These are phyloP conservation scores for Excoecaria cochinchinensis DNA, from an alignment of 345 rosid species.

Conservation along the genomic window DNA sequence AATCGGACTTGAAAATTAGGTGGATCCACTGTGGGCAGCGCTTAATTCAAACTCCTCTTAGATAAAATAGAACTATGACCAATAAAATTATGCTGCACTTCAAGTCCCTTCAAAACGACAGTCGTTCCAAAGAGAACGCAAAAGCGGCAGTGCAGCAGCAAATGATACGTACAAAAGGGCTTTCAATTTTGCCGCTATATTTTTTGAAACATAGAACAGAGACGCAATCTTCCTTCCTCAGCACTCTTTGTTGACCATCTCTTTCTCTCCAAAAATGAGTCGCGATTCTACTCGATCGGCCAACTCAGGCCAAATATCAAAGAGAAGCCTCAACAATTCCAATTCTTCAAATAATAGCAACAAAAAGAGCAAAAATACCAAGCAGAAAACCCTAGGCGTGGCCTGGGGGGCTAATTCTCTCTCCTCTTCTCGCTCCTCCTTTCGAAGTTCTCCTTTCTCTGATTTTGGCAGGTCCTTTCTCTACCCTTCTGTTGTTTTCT, in stretches of 20 bases:
- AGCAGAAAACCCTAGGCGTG: constrained; percentile 89
- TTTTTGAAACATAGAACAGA: constrained; percentile 9
- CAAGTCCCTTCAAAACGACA: not conserved
- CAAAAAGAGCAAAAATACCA: constrained; percentile 41
- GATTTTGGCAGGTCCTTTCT: constrained; percentile 67
- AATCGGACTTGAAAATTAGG: no score
- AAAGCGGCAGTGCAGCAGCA: not conserved
- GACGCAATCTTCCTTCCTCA: constrained; percentile 19
- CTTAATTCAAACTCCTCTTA: no score
- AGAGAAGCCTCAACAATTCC: constrained; percentile 57
- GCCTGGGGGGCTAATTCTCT: constrained; percentile 83
- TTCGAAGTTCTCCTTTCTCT: constrained; percentile 68
- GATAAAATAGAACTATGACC: no score
- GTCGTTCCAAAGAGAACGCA: not conserved
- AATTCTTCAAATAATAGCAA: constrained; percentile 36
- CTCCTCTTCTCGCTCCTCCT: constrained; percentile 73
- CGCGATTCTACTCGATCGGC: constrained; percentile 45
- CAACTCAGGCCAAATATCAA: constrained; percentile 43
- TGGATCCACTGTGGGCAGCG: no score
- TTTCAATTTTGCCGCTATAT: constrained; percentile 24
- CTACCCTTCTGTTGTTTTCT: not conserved
- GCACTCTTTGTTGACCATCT: constrained; percentile 16
- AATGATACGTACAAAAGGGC: not conserved
- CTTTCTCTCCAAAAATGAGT: constrained; percentile 35
- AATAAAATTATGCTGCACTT: not conserved